These are phyloP conservation scores for Didymella keratinophila DNA, from an alignment of 2,329 filamentous ascomycete genomes.

Conservation along the genomic window DNA sequence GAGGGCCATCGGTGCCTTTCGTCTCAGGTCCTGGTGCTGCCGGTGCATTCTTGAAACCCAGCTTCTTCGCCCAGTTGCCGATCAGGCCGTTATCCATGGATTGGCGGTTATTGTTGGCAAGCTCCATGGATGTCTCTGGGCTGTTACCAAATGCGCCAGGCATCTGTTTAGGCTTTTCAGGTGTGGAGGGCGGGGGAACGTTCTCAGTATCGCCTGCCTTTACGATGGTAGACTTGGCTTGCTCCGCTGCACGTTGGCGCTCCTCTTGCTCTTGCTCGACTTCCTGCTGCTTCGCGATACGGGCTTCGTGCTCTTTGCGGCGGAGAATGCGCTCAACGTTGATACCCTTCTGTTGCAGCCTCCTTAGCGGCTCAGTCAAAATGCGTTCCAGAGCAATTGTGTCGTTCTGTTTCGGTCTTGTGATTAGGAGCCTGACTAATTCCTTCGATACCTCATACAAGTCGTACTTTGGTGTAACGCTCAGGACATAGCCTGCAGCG, in stretches of 20 bases:
- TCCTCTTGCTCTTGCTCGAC: slow-evolving; percentile 71
- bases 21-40: slow-evolving; percentile 22
- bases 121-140: slow-evolving; percentile 44
- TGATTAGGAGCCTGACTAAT: slow-evolving; percentile 80
- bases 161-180: slow-evolving; percentile 44
- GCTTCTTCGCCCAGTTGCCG: slow-evolving; percentile 49
- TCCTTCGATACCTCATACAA: slow-evolving; percentile 93
- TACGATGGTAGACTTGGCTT: slow-evolving; percentile 35
- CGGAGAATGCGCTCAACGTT: slow-evolving; percentile 95
- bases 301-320: slow-evolving; percentile 84
- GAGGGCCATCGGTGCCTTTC: slow-evolving; percentile 40
- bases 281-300: slow-evolving; percentile 84
- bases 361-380: slow-evolving; percentile 81
- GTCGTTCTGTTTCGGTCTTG: slow-evolving; percentile 84
- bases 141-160: slow-evolving; percentile 49
- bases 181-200: slow-evolving; percentile 31
- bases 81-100: slow-evolving; percentile 40
- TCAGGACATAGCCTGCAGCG: slow-evolving; percentile 72
- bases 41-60: slow-evolving; percentile 45
- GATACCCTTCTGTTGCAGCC: slow-evolving; percentile 86
- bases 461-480: slow-evolving; percentile 78
- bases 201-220: slow-evolving; percentile 26
- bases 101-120: slow-evolving; percentile 33
- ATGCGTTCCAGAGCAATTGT: slow-evolving; percentile 92
- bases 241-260: slow-evolving; percentile 53